Evolutionary conservation across 176 grass and related monocot species (phyloP).

Genomic region (Puya raimondii): DNA sequence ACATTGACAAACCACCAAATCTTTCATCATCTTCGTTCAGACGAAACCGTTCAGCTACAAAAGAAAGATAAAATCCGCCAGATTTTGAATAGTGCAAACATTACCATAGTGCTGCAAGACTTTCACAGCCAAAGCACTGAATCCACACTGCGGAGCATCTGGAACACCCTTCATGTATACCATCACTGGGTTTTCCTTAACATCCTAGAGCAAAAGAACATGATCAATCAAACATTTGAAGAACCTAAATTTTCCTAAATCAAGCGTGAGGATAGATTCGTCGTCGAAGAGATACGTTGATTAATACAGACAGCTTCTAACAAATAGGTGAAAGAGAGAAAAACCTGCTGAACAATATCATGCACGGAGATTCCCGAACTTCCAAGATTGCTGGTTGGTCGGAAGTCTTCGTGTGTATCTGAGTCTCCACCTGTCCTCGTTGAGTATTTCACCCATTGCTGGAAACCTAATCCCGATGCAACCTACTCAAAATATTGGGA

Average conservation of each 20-base stretch:
- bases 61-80: not conserved
- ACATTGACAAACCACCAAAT: not conserved
- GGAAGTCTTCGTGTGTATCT: slow-evolving; percentile 11
- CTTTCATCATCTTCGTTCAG: too few species aligned
- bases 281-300: not conserved
- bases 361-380: slow-evolving; percentile 33
- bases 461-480: slow-evolving; percentile 20
- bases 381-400: slow-evolving; percentile 13
- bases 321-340: slow-evolving; percentile 11
- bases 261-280: not conserved
- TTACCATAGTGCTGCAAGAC: slow-evolving; percentile 82
- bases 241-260: not conserved
- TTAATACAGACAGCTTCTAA: not conserved
- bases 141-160: slow-evolving; percentile 79
- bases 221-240: not conserved
- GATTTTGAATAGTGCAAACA: not conserved
- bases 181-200: slow-evolving; percentile 63
- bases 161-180: slow-evolving; percentile 88
- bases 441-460: slow-evolving; percentile 37
- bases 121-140: slow-evolving; percentile 91
- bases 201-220: slow-evolving; percentile 32
- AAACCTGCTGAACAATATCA: slow-evolving; percentile 45
- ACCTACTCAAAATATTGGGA: slow-evolving; percentile 14
- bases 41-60: not conserved
- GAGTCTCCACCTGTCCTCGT: slow-evolving; percentile 29